These are phyloP conservation scores for Camelina laxa DNA, from an alignment of 345 rosid species.

Conservation along the genomic window DNA sequence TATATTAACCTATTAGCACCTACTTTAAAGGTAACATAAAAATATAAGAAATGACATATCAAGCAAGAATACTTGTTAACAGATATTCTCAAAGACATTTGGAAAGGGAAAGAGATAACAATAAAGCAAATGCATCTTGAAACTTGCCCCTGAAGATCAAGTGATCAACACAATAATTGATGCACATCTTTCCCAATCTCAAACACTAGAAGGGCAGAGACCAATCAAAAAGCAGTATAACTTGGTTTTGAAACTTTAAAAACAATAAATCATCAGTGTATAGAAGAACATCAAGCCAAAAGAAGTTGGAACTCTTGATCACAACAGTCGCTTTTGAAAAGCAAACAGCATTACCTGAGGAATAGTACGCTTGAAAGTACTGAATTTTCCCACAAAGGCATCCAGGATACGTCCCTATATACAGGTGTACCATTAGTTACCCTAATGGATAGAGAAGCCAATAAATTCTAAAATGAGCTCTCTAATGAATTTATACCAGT, in stretches of 20 bases:
- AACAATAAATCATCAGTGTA: slow-evolving; percentile 16
- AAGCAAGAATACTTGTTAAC: slow-evolving; percentile 13
- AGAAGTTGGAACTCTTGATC: slow-evolving; percentile 9
- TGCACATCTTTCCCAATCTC: slow-evolving; percentile 12
- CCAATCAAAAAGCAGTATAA: background rate
- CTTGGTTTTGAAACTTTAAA: slow-evolving; percentile 17
- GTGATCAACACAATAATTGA: slow-evolving; percentile 7
- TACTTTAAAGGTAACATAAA: slow-evolving; percentile 4
- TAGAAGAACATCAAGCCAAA: slow-evolving; percentile 2
- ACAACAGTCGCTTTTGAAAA: background rate
- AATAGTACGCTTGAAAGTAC: slow-evolving; percentile 94
- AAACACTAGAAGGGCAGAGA: background rate
- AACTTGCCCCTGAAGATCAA: slow-evolving; percentile 18
- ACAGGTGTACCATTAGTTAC: slow-evolving; percentile 36
- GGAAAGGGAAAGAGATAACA: background rate
- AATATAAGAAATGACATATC: slow-evolving; percentile 11
- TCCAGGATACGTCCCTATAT: slow-evolving; percentile 92
- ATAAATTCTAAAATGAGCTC: slow-evolving; percentile 30
- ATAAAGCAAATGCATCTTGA: slow-evolving; percentile 21
- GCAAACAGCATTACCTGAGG: slow-evolving; percentile 80
- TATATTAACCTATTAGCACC: background rate
- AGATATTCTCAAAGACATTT: slow-evolving; percentile 14
- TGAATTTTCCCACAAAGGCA: slow-evolving; percentile 98
- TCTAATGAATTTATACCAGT: slow-evolving; percentile 59
- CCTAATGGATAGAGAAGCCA: slow-evolving; percentile 20